Evolutionary conservation across 768 basidiomycete genomes (phyloP), one percentile per base, ranked within the genome.

Genomic region (Psilocybe cubensis): DNA sequence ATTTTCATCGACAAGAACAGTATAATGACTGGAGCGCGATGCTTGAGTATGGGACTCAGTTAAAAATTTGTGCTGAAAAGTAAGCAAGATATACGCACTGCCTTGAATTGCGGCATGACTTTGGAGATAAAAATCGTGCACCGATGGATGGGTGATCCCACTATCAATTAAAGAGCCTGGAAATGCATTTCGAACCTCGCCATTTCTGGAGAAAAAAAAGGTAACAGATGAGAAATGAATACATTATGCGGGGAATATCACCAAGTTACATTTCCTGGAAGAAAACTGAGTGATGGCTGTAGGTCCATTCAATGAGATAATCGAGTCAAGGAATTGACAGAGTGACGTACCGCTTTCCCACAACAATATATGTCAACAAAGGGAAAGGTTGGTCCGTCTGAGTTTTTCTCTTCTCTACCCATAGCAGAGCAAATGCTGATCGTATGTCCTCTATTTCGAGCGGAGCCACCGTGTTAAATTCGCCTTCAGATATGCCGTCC

Each of bases 321-420:
- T 17, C 40, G 24, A 8, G 40, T 18, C 50, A 53, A 6, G 31
- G 21, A 48, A 51, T 41, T 5, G 54, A 49, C 0, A 80, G 80
- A 10, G 31, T 68, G 31, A 83, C 85, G 47, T 84, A 87, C 48
- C 86, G 72, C 66, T 89, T 89, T 1, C 82, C 83, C 6, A 89
- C 88, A 17, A 87, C 75, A 12, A 89, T 78, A 61, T 80, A 87
- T 0, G 81, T 79, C 0, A 89, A 18, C 23, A 48, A 56, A n/a
- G 57, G 20, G 33, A 11, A 27, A 29, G 38, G n/a, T 24, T 47
- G 29, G 25, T 10, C 3, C 60, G n/a, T n/a, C 61, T 61, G 27
- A 68, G 14, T 14, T 54, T 52, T 10, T 62, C 38, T n/a, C n/a
- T n/a, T n/a, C n/a, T n/a, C n/a, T n/a, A n/a, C n/a, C n/a, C n/a